Evolutionary conservation across 352 stramenopile genomes (phyloP).

Genomic region (Pythium pectinolyticum): DNA sequence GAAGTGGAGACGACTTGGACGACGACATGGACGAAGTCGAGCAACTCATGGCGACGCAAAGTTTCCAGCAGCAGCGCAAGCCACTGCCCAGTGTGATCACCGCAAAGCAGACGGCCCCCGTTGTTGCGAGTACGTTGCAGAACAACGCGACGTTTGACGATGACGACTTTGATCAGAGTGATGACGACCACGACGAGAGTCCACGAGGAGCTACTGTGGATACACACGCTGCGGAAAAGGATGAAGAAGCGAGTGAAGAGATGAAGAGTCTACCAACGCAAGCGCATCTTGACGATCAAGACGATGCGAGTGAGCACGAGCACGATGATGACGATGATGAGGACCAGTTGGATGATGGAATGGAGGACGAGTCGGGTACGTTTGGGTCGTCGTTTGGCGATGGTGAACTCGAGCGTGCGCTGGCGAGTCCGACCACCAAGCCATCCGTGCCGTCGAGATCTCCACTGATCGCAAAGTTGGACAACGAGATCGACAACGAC

Average conservation of each 20-base stretch:
- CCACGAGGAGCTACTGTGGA: too few relatives aligned
- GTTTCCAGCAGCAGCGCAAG: constrained; percentile 1
- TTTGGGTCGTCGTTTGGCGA: constrained; percentile 24
- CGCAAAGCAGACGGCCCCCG: too few relatives aligned
- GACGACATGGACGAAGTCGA: constrained; percentile 42
- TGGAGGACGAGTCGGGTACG: constrained; percentile 5
- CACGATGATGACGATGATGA: constrained; percentile 7
- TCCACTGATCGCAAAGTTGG: neutral
- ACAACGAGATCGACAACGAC: neutral
- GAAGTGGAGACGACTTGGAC: constrained; percentile 17
- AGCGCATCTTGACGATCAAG: neutral
- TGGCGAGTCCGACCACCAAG: neutral
- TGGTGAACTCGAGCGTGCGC: constrained; percentile 13
- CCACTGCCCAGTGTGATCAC: neutral
- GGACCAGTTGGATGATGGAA: neutral
- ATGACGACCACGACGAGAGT: neutral
- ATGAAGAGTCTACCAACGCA: neutral
- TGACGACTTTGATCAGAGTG: constrained; percentile 9
- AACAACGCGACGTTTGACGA: neutral
- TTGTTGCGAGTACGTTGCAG: neutral
- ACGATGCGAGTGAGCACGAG: neutral
- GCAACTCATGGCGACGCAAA: constrained; percentile 22
- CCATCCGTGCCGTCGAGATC: neutral
- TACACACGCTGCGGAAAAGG: too few relatives aligned
- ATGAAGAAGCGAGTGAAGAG: neutral